phyloP scores from a whole-genome alignment of 2,329 filamentous ascomycete genomes.

The Sordariomycetes sp. region DNA sequence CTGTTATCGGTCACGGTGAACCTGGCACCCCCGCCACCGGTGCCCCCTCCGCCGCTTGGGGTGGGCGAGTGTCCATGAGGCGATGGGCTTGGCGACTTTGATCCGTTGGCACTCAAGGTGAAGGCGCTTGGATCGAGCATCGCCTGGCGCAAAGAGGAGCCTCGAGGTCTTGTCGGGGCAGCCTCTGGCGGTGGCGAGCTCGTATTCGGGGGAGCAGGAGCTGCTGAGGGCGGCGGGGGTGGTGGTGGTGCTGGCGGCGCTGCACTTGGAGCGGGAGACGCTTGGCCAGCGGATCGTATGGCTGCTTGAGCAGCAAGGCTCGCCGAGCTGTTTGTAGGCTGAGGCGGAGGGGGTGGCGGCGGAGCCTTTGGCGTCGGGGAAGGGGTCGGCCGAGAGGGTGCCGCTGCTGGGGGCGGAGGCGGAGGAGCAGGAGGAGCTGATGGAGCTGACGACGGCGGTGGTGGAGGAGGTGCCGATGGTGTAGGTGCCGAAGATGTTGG shows the following conservation, averaged over 20 bases:
- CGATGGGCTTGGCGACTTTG: constrained; percentile 38
- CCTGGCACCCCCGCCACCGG: constrained; percentile 18
- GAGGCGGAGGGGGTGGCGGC: constrained; percentile 25
- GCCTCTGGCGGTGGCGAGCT: constrained; percentile 26
- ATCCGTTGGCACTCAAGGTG: constrained; percentile 59
- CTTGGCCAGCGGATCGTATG: constrained; percentile 32
- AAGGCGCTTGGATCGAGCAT: constrained; percentile 71
- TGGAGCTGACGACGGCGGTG: constrained; percentile 33
- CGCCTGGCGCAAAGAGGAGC: constrained; percentile 43
- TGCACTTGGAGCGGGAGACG: constrained; percentile 18
- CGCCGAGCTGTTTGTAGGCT: constrained; percentile 14
- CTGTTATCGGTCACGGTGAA: constrained; percentile 65
- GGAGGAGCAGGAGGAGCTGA: constrained; percentile 25
- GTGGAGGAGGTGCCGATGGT: constrained; percentile 29
- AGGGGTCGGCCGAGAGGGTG: constrained; percentile 23
- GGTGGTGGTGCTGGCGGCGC: constrained; percentile 27
- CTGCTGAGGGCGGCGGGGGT: constrained; percentile 17
- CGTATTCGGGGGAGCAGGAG: constrained; percentile 24
- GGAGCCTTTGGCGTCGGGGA: constrained; percentile 11
- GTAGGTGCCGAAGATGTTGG: constrained; percentile 28
- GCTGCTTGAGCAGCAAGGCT: constrained; percentile 33
- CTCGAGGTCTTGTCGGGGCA: constrained; percentile 26
- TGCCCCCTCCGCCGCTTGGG: constrained; percentile 10
- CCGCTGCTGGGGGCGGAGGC: constrained; percentile 21
- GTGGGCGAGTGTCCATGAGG: constrained; percentile 22